Evolutionary conservation across 352 stramenopile species (phyloP).

Genomic region (Pythium scleroteichum): DNA sequence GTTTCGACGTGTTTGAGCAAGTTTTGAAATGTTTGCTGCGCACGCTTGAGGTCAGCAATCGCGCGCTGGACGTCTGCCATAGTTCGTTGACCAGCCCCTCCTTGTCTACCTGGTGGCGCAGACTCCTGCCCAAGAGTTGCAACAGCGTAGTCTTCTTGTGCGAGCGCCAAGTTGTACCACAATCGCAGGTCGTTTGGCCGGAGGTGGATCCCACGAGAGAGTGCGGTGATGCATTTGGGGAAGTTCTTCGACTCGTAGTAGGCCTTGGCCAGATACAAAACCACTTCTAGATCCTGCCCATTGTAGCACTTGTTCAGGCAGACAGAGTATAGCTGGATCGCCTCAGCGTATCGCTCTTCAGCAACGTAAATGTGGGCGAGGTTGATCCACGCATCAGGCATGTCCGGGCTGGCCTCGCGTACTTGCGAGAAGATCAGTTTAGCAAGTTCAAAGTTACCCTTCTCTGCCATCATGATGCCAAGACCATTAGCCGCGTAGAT

Average conservation of each 20-base stretch:
- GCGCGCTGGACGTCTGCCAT: conserved; percentile 89
- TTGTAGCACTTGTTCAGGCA: conserved; percentile 90
- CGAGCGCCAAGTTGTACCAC: conserved; percentile 87
- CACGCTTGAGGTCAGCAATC: conserved; percentile 82
- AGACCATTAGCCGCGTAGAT: conserved; percentile 97
- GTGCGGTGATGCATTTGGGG: conserved; percentile 82
- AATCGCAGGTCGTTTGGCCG: conserved; percentile 75
- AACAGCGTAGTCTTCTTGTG: conserved; percentile 87
- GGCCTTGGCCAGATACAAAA: conserved; percentile 83
- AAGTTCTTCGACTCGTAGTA: conserved; percentile 91
- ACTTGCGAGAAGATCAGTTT: conserved; percentile 97
- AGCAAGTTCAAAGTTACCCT: conserved; percentile 95
- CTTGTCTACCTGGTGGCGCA: conserved; percentile 34
- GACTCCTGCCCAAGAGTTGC: conserved; percentile 78
- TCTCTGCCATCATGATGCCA: conserved; percentile 97
- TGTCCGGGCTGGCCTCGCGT: conserved; percentile 94
- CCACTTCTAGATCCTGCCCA: conserved; percentile 75
- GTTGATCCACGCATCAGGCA: conserved; percentile 96
- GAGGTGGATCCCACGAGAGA: conserved; percentile 80
- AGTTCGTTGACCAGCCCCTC: conserved; percentile 63
- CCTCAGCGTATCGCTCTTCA: conserved; percentile 95
- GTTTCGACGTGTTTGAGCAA: conserved; percentile 69
- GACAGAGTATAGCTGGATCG: conserved; percentile 95
- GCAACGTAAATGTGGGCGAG: conserved; percentile 97
- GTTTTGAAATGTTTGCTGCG: conserved; percentile 83